These are phyloP conservation scores for Houttuynia cordata DNA, from an alignment of 164 flowering plant species.

Conservation along the genomic window DNA sequence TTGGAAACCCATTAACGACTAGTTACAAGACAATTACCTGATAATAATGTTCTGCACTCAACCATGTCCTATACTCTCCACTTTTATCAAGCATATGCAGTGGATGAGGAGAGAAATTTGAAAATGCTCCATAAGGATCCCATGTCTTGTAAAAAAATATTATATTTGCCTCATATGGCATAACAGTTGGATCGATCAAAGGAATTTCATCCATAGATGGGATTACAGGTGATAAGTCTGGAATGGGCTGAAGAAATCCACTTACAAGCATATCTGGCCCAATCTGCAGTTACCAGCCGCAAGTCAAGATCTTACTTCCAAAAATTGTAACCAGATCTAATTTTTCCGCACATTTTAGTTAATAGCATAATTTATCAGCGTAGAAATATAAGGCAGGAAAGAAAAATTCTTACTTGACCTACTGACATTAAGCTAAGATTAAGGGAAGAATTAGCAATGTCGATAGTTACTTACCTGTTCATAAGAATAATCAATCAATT, in stretches of 20 bases:
- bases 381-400: too few relatives aligned
- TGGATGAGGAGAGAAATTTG: conserved; percentile 89
- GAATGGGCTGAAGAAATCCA: conserved; percentile 92
- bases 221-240: conserved; percentile 67
- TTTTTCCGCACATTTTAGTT: not conserved
- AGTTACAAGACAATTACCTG: conserved; percentile 36
- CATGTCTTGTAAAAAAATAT: conserved; percentile 92
- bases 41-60: conserved; percentile 88
- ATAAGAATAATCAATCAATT: conserved; percentile 60
- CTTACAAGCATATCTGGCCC: conserved; percentile 95
- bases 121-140: conserved; percentile 93
- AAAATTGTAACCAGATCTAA: not conserved
- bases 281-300: conserved; percentile 34
- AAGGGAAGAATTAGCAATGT: not conserved
- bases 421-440: not conserved
- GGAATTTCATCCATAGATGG: conserved; percentile 73
- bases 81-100: conserved; percentile 57
- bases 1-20: not conserved
- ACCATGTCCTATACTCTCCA: conserved; percentile 56
- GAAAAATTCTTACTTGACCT: too few relatives aligned
- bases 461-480: conserved; percentile 56
- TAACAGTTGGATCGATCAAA: conserved; percentile 62
- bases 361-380: not conserved
- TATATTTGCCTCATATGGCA: conserved; percentile 60
- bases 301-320: not conserved